Conservation (phyloP, 768 basidiomycete genomes). For the Gautieria morchelliformis region DNA sequence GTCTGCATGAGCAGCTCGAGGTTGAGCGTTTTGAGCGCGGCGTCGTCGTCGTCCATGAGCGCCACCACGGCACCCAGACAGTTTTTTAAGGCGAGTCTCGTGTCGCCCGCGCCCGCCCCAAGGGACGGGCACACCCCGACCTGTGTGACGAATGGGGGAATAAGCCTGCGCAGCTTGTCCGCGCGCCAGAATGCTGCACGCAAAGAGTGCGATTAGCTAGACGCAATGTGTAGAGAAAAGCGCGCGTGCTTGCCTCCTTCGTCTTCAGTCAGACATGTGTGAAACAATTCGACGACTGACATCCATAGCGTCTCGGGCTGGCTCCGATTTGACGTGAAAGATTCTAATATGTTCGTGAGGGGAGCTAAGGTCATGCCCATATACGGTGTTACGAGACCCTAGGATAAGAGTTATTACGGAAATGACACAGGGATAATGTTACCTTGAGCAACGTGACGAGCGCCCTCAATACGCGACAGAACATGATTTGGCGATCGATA, state of each 20-base stretch:
- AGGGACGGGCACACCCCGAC: constrained; percentile 34
- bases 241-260: constrained; percentile 58
- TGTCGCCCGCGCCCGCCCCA: constrained; percentile 26
- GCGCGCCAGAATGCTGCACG: constrained; percentile 80
- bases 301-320: constrained; percentile 48
- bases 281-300: constrained; percentile 48
- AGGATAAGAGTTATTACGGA: not conserved
- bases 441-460: constrained; percentile 88
- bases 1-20: constrained; percentile 81
- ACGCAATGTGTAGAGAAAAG: not conserved
- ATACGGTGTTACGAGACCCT: constrained; percentile 89
- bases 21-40: constrained; percentile 75
- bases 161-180: constrained; percentile 59
- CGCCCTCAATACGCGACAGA: constrained; percentile 63
- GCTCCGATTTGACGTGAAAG: constrained; percentile 27
- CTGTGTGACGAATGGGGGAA: constrained; percentile 55
- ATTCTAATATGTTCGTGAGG: constrained; percentile 50
- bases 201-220: not conserved
- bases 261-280: constrained; percentile 65
- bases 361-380: constrained; percentile 68
- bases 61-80: constrained; percentile 47
- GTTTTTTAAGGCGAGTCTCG: constrained; percentile 20
- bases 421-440: constrained; percentile 10
- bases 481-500: constrained; percentile 43
- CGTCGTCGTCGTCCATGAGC: constrained; percentile 39